Base-by-base conservation (phyloP, 345 rosid species). In the Odontarrhena argentea region DNA sequence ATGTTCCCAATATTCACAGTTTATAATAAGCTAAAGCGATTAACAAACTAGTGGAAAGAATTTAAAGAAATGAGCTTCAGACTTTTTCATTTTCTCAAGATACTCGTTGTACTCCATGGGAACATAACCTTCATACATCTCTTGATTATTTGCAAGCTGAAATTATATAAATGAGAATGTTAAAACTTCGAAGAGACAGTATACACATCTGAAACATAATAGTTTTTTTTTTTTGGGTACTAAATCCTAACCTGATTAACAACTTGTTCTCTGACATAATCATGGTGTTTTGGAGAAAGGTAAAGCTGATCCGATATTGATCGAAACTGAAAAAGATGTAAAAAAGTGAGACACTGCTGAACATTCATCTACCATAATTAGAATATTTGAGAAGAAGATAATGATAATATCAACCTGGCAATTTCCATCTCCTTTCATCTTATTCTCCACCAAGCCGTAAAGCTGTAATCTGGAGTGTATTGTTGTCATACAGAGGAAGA, bases 271-370 rank as follows among this genome's bases (percentile, higher is more conserved):
- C 98, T 86, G 69, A 89, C 91, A 82, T 60, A 65, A 52, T 71
- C 81, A 77, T 89, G 96, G 69, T 86, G 81, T 28, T 89, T 89
- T 49, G 90, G 50, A 61, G 98, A 82, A 44, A 85, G 87, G 66
- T 89, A 92, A 38, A 92, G 88, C 79, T 89, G 98, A 68, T 92
- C 98, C 45, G 96, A 87, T 68, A 89, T 65, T 38, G 98, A 79
- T 28, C 96, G 86, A 68, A 89, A 92, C 98, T 92, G 87, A 35
- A 12, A 18, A 65, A 71, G 0, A 43, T 41, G 32, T 37, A 56
- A 41, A n/a, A 14, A 12, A 54, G 54, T 71, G 44, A 71, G 45
- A 55, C 28, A 55, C 48, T 48, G 50, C 56, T 12, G 36, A 0
- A 43, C 5, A 14, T 53, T 37, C 44, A 49, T 69, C 1, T 18